phyloP scores from a whole-genome alignment of 768 basidiomycete genomes.

The Suillus alpinus region DNA sequence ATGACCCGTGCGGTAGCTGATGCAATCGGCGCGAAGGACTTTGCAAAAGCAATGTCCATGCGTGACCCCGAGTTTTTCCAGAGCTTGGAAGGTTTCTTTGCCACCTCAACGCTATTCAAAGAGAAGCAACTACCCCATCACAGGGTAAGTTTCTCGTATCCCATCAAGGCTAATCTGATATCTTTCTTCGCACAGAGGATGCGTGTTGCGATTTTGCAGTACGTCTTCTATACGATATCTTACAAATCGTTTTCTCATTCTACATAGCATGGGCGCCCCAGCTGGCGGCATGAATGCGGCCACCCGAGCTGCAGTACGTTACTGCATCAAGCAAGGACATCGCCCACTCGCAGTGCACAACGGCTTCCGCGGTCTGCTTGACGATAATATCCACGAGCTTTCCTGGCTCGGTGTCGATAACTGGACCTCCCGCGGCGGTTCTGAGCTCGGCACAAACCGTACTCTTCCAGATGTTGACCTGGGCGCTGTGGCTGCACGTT shows the following conservation, averaged over 20 bases:
- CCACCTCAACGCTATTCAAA: slow-evolving; percentile 62
- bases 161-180: slow-evolving; percentile 9
- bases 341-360: slow-evolving; percentile 91
- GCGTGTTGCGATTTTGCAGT: slow-evolving; percentile 84
- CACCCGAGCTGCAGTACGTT: slow-evolving; percentile 90
- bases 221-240: slow-evolving; percentile 27
- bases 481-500: slow-evolving; percentile 84
- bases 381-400: slow-evolving; percentile 81
- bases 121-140: slow-evolving; percentile 49
- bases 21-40: slow-evolving; percentile 82
- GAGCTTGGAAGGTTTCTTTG: slow-evolving; percentile 79
- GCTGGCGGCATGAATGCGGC: slow-evolving; percentile 99
- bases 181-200: slow-evolving; percentile 49
- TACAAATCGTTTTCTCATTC: not conserved
- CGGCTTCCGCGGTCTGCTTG: slow-evolving; percentile 92
- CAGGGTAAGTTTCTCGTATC: slow-evolving; percentile 35
- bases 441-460: slow-evolving; percentile 96
- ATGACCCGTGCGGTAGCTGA: slow-evolving; percentile 85
- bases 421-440: slow-evolving; percentile 95
- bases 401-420: slow-evolving; percentile 97
- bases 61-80: slow-evolving; percentile 92
- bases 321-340: slow-evolving; percentile 90
- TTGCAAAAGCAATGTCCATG: slow-evolving; percentile 80
- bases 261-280: slow-evolving; percentile 83
- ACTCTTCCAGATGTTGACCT: slow-evolving; percentile 82